Evolutionary conservation across 176 grass and related monocot genomes (phyloP).

Genomic region (Phragmites australis): DNA sequence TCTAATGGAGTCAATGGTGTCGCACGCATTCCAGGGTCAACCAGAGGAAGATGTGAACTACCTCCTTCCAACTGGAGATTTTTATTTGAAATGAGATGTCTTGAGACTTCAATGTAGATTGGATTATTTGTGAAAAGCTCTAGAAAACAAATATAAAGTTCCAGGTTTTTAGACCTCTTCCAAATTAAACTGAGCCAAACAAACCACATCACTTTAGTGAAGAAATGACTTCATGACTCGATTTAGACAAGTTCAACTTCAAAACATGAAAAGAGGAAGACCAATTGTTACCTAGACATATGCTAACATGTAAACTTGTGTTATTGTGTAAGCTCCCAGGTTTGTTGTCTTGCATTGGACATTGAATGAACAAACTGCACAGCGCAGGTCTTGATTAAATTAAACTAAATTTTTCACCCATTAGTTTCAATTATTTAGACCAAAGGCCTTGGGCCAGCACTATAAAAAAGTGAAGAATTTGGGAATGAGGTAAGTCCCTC

Average conservation of each 20-base stretch:
- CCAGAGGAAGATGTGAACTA: conserved; percentile 73
- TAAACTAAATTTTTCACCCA: no score
- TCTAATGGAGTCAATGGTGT: conserved; percentile 67
- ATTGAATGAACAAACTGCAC: no score
- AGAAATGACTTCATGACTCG: conserved; percentile 10
- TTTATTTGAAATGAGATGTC: conserved; percentile 32
- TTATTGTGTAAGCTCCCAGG: no score
- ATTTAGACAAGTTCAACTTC: background rate
- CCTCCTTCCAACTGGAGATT: conserved; percentile 86
- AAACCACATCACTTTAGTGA: background rate
- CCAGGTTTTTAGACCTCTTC: background rate
- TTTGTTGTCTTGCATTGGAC: no score
- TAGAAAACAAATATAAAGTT: background rate
- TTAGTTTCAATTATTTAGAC: no score
- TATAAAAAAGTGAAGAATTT: no score
- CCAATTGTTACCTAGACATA: no score
- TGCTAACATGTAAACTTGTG: no score
- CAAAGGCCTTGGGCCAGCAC: no score
- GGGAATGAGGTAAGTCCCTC: no score
- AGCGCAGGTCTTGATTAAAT: no score
- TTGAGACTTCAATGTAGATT: conserved; percentile 24
- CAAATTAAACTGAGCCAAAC: background rate
- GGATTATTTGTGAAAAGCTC: background rate
- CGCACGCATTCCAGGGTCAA: conserved; percentile 71
- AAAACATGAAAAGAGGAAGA: no score